Evolutionary conservation across 2,329 filamentous ascomycete genomes (phyloP).

Genomic region (Amylocarpus encephaloides): DNA sequence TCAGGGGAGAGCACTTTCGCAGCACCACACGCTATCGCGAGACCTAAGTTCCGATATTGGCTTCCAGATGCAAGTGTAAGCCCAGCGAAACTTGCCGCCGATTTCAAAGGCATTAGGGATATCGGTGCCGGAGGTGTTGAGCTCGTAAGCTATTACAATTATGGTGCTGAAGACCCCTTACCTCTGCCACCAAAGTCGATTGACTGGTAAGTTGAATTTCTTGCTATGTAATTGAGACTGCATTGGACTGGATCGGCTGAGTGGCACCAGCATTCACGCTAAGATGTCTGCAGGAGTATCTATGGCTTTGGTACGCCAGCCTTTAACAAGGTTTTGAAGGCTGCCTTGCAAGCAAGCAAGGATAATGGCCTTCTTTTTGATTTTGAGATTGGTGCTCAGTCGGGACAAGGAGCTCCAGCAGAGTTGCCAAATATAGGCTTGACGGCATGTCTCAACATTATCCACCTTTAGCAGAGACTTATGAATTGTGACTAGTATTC

Average conservation of each 20-base stretch:
- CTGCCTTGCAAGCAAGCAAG: conserved; percentile 29
- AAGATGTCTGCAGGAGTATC: conserved; percentile 21
- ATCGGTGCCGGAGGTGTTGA: conserved; percentile 14
- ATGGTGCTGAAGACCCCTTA: conserved; percentile 2
- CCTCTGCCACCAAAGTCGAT: neutral
- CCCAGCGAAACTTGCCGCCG: conserved; percentile 1
- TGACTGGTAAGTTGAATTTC: neutral
- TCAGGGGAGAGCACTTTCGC: neutral
- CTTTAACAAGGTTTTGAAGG: conserved; percentile 18
- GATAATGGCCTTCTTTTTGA: conserved; percentile 38
- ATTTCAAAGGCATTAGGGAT: conserved; percentile 3
- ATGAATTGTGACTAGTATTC: conserved; percentile 6
- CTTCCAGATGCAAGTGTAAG: conserved; percentile 13
- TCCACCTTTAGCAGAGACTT: conserved; percentile 26
- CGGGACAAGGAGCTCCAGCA: conserved; percentile 42
- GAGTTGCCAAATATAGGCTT: conserved; percentile 31
- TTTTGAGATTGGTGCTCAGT: conserved; percentile 40
- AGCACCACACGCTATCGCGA: neutral
- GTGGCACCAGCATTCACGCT: neutral
- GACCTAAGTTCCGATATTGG: conserved; percentile 12
- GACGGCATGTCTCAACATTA: conserved; percentile 14
- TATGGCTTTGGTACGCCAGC: conserved; percentile 38
- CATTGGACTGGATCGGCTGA: conserved; percentile 13
- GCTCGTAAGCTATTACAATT: conserved; percentile 6
- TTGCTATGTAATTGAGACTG: conserved; percentile 1